phyloP scores from a whole-genome alignment of 176 grass and related monocot species.

The Urochloa ruziziensis region DNA sequence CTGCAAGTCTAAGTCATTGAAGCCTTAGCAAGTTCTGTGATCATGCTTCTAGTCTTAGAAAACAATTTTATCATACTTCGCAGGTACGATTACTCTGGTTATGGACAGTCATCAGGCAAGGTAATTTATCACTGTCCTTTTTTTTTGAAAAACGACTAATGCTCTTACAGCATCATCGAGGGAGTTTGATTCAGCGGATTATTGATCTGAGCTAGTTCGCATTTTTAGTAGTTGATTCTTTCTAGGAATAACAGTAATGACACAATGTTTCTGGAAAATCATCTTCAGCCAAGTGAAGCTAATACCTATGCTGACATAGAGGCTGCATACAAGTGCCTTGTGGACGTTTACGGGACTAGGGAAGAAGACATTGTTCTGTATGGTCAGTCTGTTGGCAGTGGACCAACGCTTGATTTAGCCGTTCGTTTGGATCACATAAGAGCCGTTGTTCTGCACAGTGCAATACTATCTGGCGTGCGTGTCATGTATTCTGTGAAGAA shows the following conservation, averaged over 20 bases:
- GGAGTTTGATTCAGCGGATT: not conserved
- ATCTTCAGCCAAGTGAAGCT: conserved; percentile 73
- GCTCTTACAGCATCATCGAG: too few relatives aligned
- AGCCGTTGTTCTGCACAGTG: conserved; percentile 82
- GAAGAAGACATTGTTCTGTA: conserved; percentile 88
- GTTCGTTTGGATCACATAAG: conserved; percentile 45
- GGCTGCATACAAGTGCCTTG: conserved; percentile 75
- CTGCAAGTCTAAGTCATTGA: not conserved
- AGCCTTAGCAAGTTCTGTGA: not conserved
- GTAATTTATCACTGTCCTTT: conserved; percentile 11
- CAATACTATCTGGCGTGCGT: conserved; percentile 81
- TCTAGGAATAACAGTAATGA: not conserved
- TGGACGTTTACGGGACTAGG: conserved; percentile 63
- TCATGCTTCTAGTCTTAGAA: not conserved
- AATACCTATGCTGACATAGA: conserved; percentile 93
- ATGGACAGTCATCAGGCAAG: conserved; percentile 83
- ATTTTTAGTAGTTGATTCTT: not conserved
- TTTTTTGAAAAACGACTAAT: not conserved
- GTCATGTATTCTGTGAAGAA: conserved; percentile 91
- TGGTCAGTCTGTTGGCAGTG: conserved; percentile 90
- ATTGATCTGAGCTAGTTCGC: conserved; percentile 5
- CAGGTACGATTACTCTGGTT: conserved; percentile 87
- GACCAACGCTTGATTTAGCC: conserved; percentile 84
- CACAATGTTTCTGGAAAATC: not conserved
- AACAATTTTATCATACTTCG: not conserved